Percentiles rank a stretch among this genome's conserved stretches.
phyloP scores from a whole-genome alignment of 176 grass and related monocot species.

The Eremochloa ophiuroides region DNA sequence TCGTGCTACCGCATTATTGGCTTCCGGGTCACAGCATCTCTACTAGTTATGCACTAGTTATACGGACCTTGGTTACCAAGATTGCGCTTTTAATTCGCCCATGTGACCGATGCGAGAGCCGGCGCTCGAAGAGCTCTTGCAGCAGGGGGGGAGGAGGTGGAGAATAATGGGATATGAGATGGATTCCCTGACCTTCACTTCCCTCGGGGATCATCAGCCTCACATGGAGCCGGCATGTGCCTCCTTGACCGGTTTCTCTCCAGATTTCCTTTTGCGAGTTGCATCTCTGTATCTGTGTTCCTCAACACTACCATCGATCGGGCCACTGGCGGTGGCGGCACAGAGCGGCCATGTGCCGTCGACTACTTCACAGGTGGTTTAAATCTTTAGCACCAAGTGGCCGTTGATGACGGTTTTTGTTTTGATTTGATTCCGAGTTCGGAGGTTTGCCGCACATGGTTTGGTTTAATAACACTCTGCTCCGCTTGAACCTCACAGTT shows the following conservation, averaged over 20 bases:
- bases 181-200: conserved; percentile 29
- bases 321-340: not conserved
- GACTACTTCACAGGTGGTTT: conserved; percentile 8
- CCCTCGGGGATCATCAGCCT: conserved; percentile 30
- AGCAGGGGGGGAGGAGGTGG: not conserved
- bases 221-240: conserved; percentile 51
- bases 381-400: conserved; percentile 12
- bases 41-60: not conserved
- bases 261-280: conserved; percentile 22
- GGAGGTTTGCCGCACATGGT: not conserved
- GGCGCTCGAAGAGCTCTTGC: not conserved
- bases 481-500: not conserved
- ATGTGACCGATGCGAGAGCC: conserved; percentile 28
- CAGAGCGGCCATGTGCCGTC: conserved; percentile 36
- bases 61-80: conserved; percentile 30
- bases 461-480: conserved; percentile 3
- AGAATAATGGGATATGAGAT: conserved; percentile 1
- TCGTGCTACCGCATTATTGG: conserved; percentile 21
- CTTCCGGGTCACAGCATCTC: conserved; percentile 17
- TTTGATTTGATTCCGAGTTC: conserved; percentile 17
- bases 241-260: conserved; percentile 29
- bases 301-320: not conserved
- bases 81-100: conserved; percentile 44
- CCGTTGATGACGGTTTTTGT: conserved; percentile 17
- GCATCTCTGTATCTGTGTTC: conserved; percentile 24